These are phyloP conservation scores for Lasiosphaeria hispida DNA, from an alignment of 495 filamentous ascomycete species.

Conservation along the genomic window DNA sequence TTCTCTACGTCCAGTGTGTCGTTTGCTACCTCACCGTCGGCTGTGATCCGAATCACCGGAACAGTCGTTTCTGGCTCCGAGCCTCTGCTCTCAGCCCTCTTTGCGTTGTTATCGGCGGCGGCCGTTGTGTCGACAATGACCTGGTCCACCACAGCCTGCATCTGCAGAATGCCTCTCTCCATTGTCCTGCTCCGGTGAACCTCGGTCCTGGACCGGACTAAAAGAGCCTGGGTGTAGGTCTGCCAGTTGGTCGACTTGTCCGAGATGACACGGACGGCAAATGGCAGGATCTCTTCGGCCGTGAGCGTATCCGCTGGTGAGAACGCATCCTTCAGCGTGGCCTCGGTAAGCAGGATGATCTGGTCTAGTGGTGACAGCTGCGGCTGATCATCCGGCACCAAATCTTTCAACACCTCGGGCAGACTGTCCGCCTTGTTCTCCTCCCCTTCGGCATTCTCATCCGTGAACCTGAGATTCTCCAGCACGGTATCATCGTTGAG, in stretches of 20 bases:
- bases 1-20: slow-evolving; percentile 22
- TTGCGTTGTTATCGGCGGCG: slow-evolving; percentile 10
- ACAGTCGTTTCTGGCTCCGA: slow-evolving; percentile 24
- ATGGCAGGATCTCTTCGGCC: slow-evolving; percentile 87
- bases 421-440: slow-evolving; percentile 48
- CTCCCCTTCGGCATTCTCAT: slow-evolving; percentile 36
- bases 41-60: slow-evolving; percentile 41
- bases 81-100: not conserved
- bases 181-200: slow-evolving; percentile 78
- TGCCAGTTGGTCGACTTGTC: slow-evolving; percentile 97
- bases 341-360: slow-evolving; percentile 78
- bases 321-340: slow-evolving; percentile 83
- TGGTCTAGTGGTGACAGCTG: slow-evolving; percentile 77
- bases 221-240: slow-evolving; percentile 88
- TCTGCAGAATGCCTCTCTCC: slow-evolving; percentile 85
- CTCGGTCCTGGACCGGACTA: slow-evolving; percentile 87
- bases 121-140: slow-evolving; percentile 82
- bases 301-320: slow-evolving; percentile 81
- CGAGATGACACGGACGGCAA: slow-evolving; percentile 80
- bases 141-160: slow-evolving; percentile 95
- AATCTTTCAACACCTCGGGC: slow-evolving; percentile 53
- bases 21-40: slow-evolving; percentile 16
- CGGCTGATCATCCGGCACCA: slow-evolving; percentile 80
- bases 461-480: slow-evolving; percentile 77
- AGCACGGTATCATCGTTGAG: slow-evolving; percentile 92